These are phyloP conservation scores for Penicillium sp. DNA, from an alignment of 2,329 filamentous ascomycete genomes.

Conservation along the genomic window DNA sequence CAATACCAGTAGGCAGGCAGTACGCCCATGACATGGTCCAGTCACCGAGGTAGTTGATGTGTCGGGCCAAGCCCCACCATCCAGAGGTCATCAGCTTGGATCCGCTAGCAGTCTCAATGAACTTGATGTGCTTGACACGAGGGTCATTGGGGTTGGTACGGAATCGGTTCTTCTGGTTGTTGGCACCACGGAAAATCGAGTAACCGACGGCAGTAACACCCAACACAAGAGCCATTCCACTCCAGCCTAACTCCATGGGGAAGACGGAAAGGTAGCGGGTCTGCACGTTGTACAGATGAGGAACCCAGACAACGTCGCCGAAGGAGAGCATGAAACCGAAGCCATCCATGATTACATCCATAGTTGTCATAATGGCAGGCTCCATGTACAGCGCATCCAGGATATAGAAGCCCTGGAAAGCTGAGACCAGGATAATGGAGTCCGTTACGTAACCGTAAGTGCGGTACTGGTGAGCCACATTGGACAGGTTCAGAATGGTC, in stretches of 20 bases:
- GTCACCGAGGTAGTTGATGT: constrained; percentile 96
- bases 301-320: constrained; percentile 90
- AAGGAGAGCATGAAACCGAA: constrained; percentile 96
- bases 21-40: constrained; percentile 95
- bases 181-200: constrained; percentile 89
- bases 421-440: constrained; percentile 78
- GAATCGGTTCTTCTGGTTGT: constrained; percentile 95
- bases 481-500: constrained; percentile 82
- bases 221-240: constrained; percentile 67
- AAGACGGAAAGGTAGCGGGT: constrained; percentile 82
- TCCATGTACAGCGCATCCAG: constrained; percentile 88
- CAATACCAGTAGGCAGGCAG: constrained; percentile 80
- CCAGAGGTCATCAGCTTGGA: constrained; percentile 81
- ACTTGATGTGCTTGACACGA: constrained; percentile 76
- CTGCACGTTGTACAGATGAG: constrained; percentile 85
- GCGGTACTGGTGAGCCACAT: constrained; percentile 85
- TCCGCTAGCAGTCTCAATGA: constrained; percentile 81
- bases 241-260: constrained; percentile 75
- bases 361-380: constrained; percentile 84
- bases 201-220: constrained; percentile 75
- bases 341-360: constrained; percentile 90
- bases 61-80: constrained; percentile 90
- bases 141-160: constrained; percentile 84
- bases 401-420: constrained; percentile 80
- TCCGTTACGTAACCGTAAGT: constrained; percentile 82